A percentile compares a stretch with the other conserved stretches of the same genome.
Conservation (phyloP, 768 basidiomycete species). For the Psilocybe cyanescens region DNA sequence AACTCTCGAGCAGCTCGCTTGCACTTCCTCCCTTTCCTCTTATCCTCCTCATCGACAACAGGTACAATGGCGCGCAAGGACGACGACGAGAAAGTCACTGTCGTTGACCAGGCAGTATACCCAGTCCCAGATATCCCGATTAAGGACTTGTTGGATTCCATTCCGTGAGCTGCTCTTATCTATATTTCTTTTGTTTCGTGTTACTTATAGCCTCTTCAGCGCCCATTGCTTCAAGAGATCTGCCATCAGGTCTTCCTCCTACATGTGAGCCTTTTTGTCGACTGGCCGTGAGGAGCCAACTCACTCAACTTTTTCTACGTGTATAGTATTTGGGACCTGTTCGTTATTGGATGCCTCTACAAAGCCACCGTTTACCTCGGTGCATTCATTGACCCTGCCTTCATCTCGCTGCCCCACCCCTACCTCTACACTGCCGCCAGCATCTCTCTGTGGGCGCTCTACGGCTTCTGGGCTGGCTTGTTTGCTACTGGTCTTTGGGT, state of each 20-base stretch:
- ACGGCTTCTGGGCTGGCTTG: constrained; percentile 82
- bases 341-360: constrained; percentile 70
- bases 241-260: constrained; percentile 73
- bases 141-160: constrained; percentile 83
- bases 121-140: constrained; percentile 83
- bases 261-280: constrained; percentile 58
- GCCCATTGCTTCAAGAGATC: constrained; percentile 92
- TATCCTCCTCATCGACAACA: constrained; percentile 12
- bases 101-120: constrained; percentile 60
- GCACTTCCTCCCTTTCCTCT: constrained; percentile 14
- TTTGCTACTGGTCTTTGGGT: constrained; percentile 95
- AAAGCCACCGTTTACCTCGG: constrained; percentile 70
- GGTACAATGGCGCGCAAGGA: constrained; percentile 36
- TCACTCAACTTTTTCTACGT: constrained; percentile 1
- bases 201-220: constrained; percentile 37
- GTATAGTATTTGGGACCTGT: constrained; percentile 71
- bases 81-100: constrained; percentile 32
- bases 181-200: constrained; percentile 4
- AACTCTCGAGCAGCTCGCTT: constrained; percentile 15
- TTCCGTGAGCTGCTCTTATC: constrained; percentile 64
- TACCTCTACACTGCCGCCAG: constrained; percentile 63
- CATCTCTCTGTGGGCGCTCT: constrained; percentile 76
- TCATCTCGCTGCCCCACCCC: constrained; percentile 60
- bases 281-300: not conserved
- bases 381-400: constrained; percentile 57